Percentiles rank a stretch among this genome's conserved stretches.
phyloP scores from a whole-genome alignment of 2,329 filamentous ascomycete species.

The Hirsutella thompsonii region DNA sequence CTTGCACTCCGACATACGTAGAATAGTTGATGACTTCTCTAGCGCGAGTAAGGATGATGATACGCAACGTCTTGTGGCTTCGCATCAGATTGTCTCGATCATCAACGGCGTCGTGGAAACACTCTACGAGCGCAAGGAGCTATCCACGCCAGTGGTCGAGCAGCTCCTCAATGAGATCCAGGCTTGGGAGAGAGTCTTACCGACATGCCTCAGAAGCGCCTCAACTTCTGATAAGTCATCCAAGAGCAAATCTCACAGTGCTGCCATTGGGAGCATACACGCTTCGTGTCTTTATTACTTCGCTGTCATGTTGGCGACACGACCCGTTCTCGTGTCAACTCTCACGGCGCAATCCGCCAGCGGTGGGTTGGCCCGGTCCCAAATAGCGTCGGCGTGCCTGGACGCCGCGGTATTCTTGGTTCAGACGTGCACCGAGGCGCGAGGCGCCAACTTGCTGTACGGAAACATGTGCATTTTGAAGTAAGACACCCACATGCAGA shows the following conservation, averaged over 20 bases:
- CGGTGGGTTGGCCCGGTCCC: constrained; percentile 13
- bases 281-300: constrained; percentile 47
- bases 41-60: constrained; percentile 4
- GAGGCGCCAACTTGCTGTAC: constrained; percentile 28
- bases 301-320: constrained; percentile 41
- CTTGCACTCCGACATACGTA: constrained; percentile 14
- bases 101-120: constrained; percentile 29
- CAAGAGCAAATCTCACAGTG: constrained; percentile 10
- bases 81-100: constrained; percentile 27
- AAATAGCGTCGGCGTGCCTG: constrained; percentile 38
- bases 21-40: constrained; percentile 10
- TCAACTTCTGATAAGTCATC: constrained; percentile 6
- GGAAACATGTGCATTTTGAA: constrained; percentile 48
- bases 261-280: constrained; percentile 35
- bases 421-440: constrained; percentile 37
- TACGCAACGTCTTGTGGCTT: constrained; percentile 20
- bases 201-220: constrained; percentile 16
- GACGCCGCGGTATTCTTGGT: constrained; percentile 42
- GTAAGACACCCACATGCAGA: constrained; percentile 20
- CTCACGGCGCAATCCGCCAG: constrained; percentile 24
- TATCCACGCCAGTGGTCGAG: constrained; percentile 21
- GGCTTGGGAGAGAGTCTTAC: constrained; percentile 31
- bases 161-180: constrained; percentile 27
- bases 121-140: constrained; percentile 25
- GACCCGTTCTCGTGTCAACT: constrained; percentile 39